Base-by-base conservation (phyloP, 306 rosid genomes). In the Medicago lupulina region DNA sequence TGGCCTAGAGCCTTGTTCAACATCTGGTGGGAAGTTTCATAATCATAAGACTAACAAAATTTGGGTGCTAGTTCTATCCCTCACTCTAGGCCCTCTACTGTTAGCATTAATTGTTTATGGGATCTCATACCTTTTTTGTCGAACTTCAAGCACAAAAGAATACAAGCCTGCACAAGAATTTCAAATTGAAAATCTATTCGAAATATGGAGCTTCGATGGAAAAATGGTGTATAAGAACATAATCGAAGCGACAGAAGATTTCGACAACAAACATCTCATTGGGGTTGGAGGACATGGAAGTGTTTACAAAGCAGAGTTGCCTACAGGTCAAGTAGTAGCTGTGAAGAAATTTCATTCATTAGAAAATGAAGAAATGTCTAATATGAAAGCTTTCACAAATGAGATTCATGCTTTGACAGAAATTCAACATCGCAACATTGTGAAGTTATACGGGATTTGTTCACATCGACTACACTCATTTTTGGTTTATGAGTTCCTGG, bases 281-380 rank as follows among this genome's bases (percentile, higher is more conserved):
- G 36, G 63, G n/a, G 63, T 57, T 21, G 66, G 66, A 28, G 41
- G 66, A 2, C 66, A 60, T 0, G 41, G 41, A 60, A 60, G 41
- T 28, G 66, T 60, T 60, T 60, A 60, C 41, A 60, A 28, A 60
- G 66, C 41, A 25, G 66, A 60, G 16, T 28, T 60, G 6, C 41
- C 41, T 7, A 60, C 41, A 0, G 18, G 66, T 25, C 66, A 60
- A 60, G 40, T 28, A 7, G 66, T 28, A 60, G 41, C 41, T 60
- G 66, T 28, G 66, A 60, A 28, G 66, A 60, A 28, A 28, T 18
- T 60, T 9, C 66, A 60, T 7, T 28, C 66, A 28, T 28, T 28
- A 60, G 5, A 0, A 13, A 60, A 60, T 28, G 66, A 3, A 5
- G 39, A 28, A 2, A 8, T 14, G 18, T 14, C 66, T 14, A 60